Evolutionary conservation across 495 filamentous ascomycete genomes (phyloP).

Genomic region (Xylaria palmicola): DNA sequence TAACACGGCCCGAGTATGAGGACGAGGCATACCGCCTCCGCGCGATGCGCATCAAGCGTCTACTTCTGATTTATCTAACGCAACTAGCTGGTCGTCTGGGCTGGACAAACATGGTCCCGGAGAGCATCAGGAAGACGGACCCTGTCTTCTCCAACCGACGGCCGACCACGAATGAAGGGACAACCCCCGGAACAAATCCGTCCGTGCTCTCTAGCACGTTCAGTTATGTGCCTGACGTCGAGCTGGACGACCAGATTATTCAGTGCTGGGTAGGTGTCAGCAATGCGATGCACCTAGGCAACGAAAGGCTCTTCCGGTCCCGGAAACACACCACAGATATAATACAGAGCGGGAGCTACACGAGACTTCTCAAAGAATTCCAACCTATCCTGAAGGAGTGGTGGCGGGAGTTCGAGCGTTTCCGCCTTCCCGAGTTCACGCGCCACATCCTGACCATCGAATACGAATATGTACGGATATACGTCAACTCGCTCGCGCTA

Average conservation of each 20-base stretch:
- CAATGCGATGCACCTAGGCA: constrained; percentile 82
- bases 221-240: constrained; percentile 57
- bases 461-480: constrained; percentile 85
- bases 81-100: constrained; percentile 90
- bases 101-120: constrained; percentile 90
- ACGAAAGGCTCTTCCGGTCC: constrained; percentile 79
- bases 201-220: constrained; percentile 52
- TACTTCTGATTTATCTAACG: constrained; percentile 85
- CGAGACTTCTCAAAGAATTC: constrained; percentile 74
- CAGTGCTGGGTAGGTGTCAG: constrained; percentile 91
- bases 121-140: constrained; percentile 52
- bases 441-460: constrained; percentile 85
- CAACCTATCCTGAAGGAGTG: constrained; percentile 73
- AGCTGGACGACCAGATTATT: constrained; percentile 73
- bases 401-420: constrained; percentile 70
- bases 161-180: constrained; percentile 47
- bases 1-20: constrained; percentile 58
- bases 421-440: constrained; percentile 70
- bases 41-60: constrained; percentile 76
- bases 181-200: constrained; percentile 54
- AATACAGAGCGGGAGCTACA: constrained; percentile 81
- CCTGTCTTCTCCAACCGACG: constrained; percentile 44
- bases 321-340: constrained; percentile 80
- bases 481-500: constrained; percentile 87
- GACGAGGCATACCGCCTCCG: constrained; percentile 74